Base-by-base conservation (phyloP, 768 basidiomycete species). In the Amanita fuliginea region DNA sequence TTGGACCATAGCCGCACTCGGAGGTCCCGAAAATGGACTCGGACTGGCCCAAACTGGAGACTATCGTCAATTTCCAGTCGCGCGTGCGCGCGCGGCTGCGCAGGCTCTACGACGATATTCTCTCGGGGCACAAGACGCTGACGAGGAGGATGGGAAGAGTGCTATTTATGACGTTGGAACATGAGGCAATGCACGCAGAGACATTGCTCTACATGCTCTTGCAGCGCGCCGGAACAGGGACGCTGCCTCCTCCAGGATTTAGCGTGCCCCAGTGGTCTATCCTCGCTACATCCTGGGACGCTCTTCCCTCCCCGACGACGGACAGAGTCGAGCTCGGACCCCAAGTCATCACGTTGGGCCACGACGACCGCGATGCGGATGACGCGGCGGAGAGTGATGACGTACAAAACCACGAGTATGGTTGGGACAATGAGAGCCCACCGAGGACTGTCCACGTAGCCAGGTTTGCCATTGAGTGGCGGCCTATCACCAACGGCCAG, bases 381-480 rank as follows among this genome's bases (percentile, higher is more conserved):
- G 93, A 97, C 54, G 0, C 53, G 60, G 39, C 45, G 60, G 57
- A 62, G 30, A 1, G 30, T 11, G 30, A 10, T 0, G 71, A 76
- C 19, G 62, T 76, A 39, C 61, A 65, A 14, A 66, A 64, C 6
- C 83, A 94, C 58, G 78, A 83, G 49, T 91, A 88, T 63, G 92
- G 93, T 0, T 93, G 95, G 96, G 96, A 99, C 62, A 93, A 91
- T 57, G 96, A 99, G 66, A 73, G 82, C 55, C 90, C 93, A 1
- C 68, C 70, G 54, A 69, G 81, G 19, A 60, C 58, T 11, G 77
- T 83, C n/a, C 55, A 73, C 0, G 81, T 96, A 28, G 69, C 66
- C 35, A 52, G 75, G 53, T 93, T 97, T 71, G 74, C 71, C 56
- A 83, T 96, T 35, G 83, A 85, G 36, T 85, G 87, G 75, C 70